Conservation (phyloP, 164 flowering plant species). For the Nelumbo lutea region DNA sequence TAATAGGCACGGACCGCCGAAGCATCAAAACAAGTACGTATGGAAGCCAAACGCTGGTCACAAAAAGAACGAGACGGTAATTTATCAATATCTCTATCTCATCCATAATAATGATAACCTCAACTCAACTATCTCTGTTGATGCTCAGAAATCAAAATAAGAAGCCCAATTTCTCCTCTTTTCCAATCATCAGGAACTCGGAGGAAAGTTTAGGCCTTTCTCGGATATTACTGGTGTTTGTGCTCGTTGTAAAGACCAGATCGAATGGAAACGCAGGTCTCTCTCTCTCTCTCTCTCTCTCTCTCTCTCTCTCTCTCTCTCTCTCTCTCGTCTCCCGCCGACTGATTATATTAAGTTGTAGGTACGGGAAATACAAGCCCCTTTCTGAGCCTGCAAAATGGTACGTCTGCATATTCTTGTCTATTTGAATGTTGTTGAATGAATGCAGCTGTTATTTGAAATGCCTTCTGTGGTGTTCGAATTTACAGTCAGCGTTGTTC, state of each 20-base stretch:
- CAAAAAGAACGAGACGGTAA: constrained; percentile 85
- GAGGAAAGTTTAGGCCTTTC: constrained; percentile 67
- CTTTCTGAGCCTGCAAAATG: constrained; percentile 83
- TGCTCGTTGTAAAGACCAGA: constrained; percentile 75
- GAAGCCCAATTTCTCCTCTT: background rate
- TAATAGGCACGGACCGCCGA: constrained; percentile 49
- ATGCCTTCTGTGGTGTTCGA: background rate
- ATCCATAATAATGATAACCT: background rate
- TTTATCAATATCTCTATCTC: constrained; percentile 1
- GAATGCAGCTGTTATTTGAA: background rate
- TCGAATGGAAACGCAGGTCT: constrained; percentile 88
- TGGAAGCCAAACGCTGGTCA: constrained; percentile 72
- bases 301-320: background rate
- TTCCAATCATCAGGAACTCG: constrained; percentile 53
- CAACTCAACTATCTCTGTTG: background rate
- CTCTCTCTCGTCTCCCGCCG: background rate
- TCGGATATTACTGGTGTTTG: constrained; percentile 89
- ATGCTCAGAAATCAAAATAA: no score
- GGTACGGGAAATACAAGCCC: constrained; percentile 91
- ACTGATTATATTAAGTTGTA: background rate
- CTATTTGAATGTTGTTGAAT: background rate
- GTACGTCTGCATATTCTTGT: constrained; percentile 25
- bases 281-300: background rate
- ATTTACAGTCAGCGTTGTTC: constrained; percentile 71
- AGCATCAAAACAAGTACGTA: constrained; percentile 66